phyloP scores from a whole-genome alignment of 164 flowering plant species.

The Stephania yunnanensis region DNA sequence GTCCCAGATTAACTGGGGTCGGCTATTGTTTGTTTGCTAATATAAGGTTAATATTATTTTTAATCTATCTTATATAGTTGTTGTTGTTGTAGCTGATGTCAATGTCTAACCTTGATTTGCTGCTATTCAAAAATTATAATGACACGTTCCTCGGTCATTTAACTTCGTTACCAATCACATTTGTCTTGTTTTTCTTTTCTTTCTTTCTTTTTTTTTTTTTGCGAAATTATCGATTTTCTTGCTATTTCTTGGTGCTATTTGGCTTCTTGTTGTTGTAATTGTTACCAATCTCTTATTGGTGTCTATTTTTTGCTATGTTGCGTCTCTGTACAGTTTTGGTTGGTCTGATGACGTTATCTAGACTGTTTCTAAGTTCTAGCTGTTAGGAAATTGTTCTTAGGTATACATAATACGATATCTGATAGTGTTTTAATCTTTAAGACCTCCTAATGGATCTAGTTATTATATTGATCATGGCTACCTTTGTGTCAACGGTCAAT shows the following conservation, averaged over 20 bases:
- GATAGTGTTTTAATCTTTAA: too few relatives aligned
- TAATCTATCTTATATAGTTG: not conserved
- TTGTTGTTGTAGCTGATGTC: not conserved
- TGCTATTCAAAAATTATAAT: not conserved
- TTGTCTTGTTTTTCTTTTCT: not conserved
- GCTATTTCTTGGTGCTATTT: too few relatives aligned
- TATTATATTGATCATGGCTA: not conserved
- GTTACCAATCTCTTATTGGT: not conserved
- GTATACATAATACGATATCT: too few relatives aligned
- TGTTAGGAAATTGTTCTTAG: not conserved
- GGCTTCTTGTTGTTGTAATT: not conserved
- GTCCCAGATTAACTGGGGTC: too few relatives aligned
- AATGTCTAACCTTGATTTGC: not conserved
- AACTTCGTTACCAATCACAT: not conserved
- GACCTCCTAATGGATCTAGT: too few relatives aligned
- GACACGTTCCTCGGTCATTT: not conserved
- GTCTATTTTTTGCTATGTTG: not conserved
- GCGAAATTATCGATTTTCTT: not conserved
- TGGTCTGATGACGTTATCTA: not conserved
- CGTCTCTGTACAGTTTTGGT: not conserved
- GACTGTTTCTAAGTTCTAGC: not conserved
- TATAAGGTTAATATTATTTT: not conserved
- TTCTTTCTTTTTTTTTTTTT: not conserved
- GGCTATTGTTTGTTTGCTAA: constrained; percentile 1
- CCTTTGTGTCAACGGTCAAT: not conserved